Base-by-base conservation (phyloP, 2,329 filamentous ascomycete species). In the Plectosphaerella plurivora region DNA sequence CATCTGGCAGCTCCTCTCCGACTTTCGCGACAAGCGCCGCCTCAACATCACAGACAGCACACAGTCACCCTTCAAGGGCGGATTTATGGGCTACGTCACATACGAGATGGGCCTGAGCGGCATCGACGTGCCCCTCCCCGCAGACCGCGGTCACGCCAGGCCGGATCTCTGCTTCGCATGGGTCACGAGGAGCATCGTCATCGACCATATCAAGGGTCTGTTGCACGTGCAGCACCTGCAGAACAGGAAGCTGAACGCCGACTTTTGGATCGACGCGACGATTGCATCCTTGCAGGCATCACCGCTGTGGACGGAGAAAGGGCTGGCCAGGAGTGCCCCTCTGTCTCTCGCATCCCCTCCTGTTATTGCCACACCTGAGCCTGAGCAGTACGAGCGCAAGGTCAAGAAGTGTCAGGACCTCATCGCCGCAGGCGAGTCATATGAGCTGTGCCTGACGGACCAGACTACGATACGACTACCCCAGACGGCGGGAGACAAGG, bases 391-490 rank as follows among this genome's bases (percentile, higher is more conserved):
- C 63, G 83, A 85, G 59, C 68, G 73, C 4, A 83, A 87, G 59
- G 86, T 94, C n/a, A 70, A 74, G 20, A 67, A 72, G 37, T 94
- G 89, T 62, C 87, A 93, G 62, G 77, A 82, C 5, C 78, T 82
- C 56, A 88, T 96, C 56, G 80, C 84, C 3, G 84, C 86, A 0
- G 91, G 91, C 14, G 84, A 92, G 56, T 91, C 89, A 0, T 96
- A 96, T 66, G 91, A 96, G 65, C 78, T 96, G 7, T 95, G 90
- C 59, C 78, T 95, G 8, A 95, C 90, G 0, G 85, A 84, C 47
- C 85, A 90, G 65, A 91, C 88, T 11, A 78, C 75, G 36, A 81
- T 94, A 59, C 77, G 65, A 18, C 71, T 71, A 3, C 68, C 72
- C 0, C 36, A 51, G 51, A 14, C 33, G 25, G 14, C 16, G 2